Conservation (phyloP, 164 flowering plant genomes). For the Aristolochia californica region DNA sequence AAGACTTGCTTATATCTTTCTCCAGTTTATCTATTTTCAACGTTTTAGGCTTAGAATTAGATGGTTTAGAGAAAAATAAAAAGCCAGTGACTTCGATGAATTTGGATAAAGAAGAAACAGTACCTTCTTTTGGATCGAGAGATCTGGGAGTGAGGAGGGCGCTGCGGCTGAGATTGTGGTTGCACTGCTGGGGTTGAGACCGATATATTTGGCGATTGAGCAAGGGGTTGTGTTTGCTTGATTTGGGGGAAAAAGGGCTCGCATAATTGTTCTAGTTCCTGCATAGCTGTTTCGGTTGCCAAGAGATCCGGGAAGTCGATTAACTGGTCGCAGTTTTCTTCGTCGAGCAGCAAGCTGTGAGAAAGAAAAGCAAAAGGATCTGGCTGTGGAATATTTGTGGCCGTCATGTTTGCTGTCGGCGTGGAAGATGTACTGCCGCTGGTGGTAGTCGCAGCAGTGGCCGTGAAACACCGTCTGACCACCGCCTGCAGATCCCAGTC, state of each 20-base stretch:
- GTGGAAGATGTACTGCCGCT: constrained; percentile 8
- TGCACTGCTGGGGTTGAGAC: constrained; percentile 12
- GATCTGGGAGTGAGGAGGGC: constrained; percentile 17
- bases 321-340: constrained; percentile 6
- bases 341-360: constrained; percentile 6
- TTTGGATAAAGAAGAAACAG: not conserved
- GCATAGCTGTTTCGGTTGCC: constrained; percentile 16
- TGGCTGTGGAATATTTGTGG: too few relatives aligned
- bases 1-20: not conserved
- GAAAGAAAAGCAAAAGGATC: constrained; percentile 13
- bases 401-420: too few relatives aligned
- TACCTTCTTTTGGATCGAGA: constrained; percentile 74
- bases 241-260: constrained; percentile 48
- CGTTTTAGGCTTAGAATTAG: not conserved
- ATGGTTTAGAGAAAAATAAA: not conserved
- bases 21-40: not conserved
- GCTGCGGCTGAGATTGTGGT: constrained; percentile 8
- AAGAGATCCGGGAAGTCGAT: constrained; percentile 29
- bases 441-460: constrained; percentile 9
- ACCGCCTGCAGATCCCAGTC: constrained; percentile 97
- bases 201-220: constrained; percentile 2
- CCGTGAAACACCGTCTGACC: constrained; percentile 65
- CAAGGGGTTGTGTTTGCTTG: constrained; percentile 2
- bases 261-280: constrained; percentile 60
- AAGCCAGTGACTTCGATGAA: not conserved